Conservation (phyloP, 495 filamentous ascomycete species). For the Annulohypoxylon maeteangense region DNA sequence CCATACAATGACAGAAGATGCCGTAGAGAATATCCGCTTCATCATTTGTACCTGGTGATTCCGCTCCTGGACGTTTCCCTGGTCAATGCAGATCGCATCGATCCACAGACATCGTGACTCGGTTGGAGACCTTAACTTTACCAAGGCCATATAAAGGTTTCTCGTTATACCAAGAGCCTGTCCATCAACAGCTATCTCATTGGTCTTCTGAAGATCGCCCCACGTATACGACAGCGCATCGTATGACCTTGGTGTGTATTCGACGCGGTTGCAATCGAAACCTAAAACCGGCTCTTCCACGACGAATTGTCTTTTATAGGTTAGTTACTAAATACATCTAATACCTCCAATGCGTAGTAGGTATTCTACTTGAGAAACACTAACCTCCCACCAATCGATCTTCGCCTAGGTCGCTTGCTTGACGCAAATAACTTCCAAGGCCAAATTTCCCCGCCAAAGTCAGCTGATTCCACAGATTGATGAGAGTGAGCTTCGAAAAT, state of each 20-base stretch:
- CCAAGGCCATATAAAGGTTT: slow-evolving; percentile 24
- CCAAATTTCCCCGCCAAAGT: slow-evolving; percentile 18
- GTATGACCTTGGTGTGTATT: slow-evolving; percentile 10
- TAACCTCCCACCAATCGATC: slow-evolving; percentile 17
- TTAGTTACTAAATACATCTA: background rate
- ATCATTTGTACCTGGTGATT: slow-evolving; percentile 34
- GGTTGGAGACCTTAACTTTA: slow-evolving; percentile 15
- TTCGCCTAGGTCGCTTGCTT: slow-evolving; percentile 10
- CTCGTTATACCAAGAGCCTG: slow-evolving; percentile 25
- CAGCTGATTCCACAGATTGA: background rate
- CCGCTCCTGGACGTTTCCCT: slow-evolving; percentile 28
- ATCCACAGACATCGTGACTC: slow-evolving; percentile 22
- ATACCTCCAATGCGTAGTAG: too few species aligned
- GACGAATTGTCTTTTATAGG: slow-evolving; percentile 8
- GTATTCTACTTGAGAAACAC: background rate
- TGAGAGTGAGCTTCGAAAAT: slow-evolving; percentile 17
- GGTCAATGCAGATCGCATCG: slow-evolving; percentile 34
- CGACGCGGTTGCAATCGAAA: slow-evolving; percentile 9
- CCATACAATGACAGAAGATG: slow-evolving; percentile 22
- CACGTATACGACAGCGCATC: slow-evolving; percentile 44
- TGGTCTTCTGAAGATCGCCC: slow-evolving; percentile 26
- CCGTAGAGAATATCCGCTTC: slow-evolving; percentile 25
- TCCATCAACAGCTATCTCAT: slow-evolving; percentile 34
- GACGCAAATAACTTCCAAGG: slow-evolving; percentile 11
- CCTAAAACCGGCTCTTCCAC: slow-evolving; percentile 16